Evolutionary conservation across 108 stramenopile genomes (phyloP).

Genomic region (Discostella stelligeroides): DNA sequence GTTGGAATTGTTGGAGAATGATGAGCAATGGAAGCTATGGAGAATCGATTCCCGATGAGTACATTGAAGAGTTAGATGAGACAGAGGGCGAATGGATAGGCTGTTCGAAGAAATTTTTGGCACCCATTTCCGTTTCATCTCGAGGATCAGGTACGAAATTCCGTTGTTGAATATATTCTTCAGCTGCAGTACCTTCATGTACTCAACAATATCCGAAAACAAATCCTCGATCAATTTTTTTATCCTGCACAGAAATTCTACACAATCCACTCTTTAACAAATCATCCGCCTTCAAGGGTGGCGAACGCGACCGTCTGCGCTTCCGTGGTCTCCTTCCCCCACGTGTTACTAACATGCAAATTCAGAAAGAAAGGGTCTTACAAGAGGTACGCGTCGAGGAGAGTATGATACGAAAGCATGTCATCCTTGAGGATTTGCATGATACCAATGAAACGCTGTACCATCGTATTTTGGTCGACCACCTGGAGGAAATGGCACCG

Average conservation of each 20-base stretch:
- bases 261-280: conserved; percentile 86
- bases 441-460: conserved; percentile 97
- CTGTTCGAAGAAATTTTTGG: conserved; percentile 68
- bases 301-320: conserved; percentile 89
- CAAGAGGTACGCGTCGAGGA: conserved; percentile 60
- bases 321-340: conserved; percentile 88
- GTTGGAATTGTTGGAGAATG: neutral
- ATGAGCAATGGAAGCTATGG: neutral
- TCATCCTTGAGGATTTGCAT: conserved; percentile 91
- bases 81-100: conserved; percentile 82
- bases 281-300: conserved; percentile 82
- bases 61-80: conserved; percentile 20
- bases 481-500: conserved; percentile 96
- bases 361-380: conserved; percentile 73
- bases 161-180: conserved; percentile 2
- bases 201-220: no score
- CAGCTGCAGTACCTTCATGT: no score
- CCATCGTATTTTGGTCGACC: conserved; percentile 91
- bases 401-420: conserved; percentile 89
- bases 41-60: conserved; percentile 24
- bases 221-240: no score
- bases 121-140: conserved; percentile 60
- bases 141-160: conserved; percentile 56
- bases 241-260: conserved; percentile 38
- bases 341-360: conserved; percentile 61